Conservation (phyloP, 1,139 yeast species). For the Debaryomycetaceae sp. region DNA sequence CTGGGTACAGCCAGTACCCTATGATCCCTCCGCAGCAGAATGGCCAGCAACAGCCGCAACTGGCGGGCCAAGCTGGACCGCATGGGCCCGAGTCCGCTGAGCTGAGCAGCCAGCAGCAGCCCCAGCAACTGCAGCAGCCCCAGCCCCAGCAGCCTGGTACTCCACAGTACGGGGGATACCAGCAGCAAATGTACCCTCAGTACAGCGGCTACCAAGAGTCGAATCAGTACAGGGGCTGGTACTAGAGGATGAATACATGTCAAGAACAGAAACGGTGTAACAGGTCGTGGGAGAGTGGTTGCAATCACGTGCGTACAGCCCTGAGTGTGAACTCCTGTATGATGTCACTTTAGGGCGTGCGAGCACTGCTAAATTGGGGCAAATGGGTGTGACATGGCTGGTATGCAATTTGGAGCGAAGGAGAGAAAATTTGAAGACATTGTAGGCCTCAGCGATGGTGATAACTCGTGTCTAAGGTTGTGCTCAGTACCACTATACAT, state of each 20-base stretch:
- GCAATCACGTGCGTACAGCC: no score
- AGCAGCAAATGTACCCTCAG: slow-evolving; percentile 42
- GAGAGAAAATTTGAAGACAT: no score
- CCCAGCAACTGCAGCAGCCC: slow-evolving; percentile 21
- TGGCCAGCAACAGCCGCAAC: slow-evolving; percentile 17
- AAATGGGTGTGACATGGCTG: background rate
- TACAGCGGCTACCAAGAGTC: slow-evolving; percentile 45
- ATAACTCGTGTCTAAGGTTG: no score
- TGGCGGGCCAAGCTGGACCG: slow-evolving; percentile 15
- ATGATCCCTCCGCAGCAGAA: slow-evolving; percentile 18
- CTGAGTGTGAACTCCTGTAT: no score
- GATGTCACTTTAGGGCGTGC: no score
- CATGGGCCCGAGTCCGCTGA: slow-evolving; percentile 11
- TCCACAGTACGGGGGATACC: slow-evolving; percentile 45
- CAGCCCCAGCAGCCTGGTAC: slow-evolving; percentile 35
- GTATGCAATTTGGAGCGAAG: no score
- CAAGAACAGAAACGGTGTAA: no score
- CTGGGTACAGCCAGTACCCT: slow-evolving; percentile 35
- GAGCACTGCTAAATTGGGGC: no score
- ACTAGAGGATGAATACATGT: no score
- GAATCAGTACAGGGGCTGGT: slow-evolving; percentile 39
- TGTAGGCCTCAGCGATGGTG: no score
- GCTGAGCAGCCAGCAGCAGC: slow-evolving; percentile 14
- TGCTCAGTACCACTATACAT: background rate
- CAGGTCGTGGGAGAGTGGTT: no score